These are phyloP conservation scores for Narthecium ossifragum DNA, from an alignment of 106 monocot genomes.

Conservation along the genomic window DNA sequence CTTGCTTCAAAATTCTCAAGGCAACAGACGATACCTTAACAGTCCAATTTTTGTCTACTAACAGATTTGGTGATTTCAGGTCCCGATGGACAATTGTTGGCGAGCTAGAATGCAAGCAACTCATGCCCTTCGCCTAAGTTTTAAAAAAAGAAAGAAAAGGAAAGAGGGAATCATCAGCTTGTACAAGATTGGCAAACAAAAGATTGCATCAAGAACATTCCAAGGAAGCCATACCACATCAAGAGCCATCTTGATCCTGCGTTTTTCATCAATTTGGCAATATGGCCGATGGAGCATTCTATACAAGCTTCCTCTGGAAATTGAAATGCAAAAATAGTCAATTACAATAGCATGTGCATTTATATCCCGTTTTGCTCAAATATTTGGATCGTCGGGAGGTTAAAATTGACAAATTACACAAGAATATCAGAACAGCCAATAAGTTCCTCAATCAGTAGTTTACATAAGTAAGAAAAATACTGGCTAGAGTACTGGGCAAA, in stretches of 20 bases:
- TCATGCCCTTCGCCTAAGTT: constrained; percentile 89
- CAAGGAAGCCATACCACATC: constrained; percentile 63
- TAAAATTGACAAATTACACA: too few species aligned
- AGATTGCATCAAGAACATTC: background rate
- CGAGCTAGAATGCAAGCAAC: constrained; percentile 77
- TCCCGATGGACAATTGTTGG: constrained; percentile 96
- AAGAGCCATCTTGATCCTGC: constrained; percentile 92
- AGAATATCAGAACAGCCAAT: too few species aligned
- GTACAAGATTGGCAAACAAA: background rate
- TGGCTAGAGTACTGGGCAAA: too few species aligned
- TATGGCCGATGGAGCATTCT: constrained; percentile 91
- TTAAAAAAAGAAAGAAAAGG: constrained; percentile 3
- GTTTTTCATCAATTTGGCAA: constrained; percentile 93
- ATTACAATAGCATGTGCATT: too few species aligned
- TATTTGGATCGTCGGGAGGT: too few species aligned
- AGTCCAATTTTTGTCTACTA: constrained; percentile 96
- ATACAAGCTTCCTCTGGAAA: constrained; percentile 88
- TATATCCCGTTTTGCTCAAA: too few species aligned
- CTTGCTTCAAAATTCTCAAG: too few species aligned
- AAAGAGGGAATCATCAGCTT: background rate
- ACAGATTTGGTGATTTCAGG: constrained; percentile 94
- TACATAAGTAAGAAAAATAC: too few species aligned
- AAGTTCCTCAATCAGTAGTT: too few species aligned
- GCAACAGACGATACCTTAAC: constrained; percentile 71
- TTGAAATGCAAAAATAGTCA: too few species aligned